Percentiles rank a stretch among this genome's conserved stretches.
phyloP scores from a whole-genome alignment of 2,329 filamentous ascomycete genomes.

The Nannizziopsis arthrosporioides region DNA sequence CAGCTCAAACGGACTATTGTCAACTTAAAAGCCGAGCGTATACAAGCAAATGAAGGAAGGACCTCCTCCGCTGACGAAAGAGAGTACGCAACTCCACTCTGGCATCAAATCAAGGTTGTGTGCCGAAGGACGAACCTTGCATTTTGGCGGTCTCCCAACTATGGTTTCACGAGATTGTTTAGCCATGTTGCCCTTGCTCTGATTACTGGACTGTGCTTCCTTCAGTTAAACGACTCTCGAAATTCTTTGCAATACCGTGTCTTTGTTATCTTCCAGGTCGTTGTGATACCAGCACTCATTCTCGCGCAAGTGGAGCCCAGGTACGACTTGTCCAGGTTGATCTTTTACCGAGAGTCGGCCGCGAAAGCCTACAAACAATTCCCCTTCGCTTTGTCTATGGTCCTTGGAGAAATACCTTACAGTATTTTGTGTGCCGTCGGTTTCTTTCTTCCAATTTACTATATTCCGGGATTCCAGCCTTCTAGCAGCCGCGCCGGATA shows the following conservation, averaged over 20 bases:
- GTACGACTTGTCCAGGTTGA: conserved; percentile 65
- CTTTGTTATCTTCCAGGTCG: conserved; percentile 80
- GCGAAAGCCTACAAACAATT: conserved; percentile 77
- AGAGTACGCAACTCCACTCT: conserved; percentile 71
- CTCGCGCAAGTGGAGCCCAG: conserved; percentile 75
- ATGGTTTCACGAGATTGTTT: conserved; percentile 77
- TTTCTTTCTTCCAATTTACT: conserved; percentile 79
- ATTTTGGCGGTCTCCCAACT: conserved; percentile 80
- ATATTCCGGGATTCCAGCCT: conserved; percentile 61
- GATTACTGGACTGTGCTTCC: conserved; percentile 66
- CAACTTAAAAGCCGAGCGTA: conserved; percentile 49
- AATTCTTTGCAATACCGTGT: conserved; percentile 71
- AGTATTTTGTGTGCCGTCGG: conserved; percentile 63
- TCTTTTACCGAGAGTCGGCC: conserved; percentile 76
- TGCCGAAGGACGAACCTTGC: conserved; percentile 60
- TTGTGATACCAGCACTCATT: conserved; percentile 71
- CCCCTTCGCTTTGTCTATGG: conserved; percentile 64
- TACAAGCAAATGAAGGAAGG: conserved; percentile 32
- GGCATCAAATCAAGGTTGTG: conserved; percentile 68
- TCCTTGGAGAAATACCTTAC: conserved; percentile 78
- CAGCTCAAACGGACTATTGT: conserved; percentile 52
- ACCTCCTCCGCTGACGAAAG: conserved; percentile 42
- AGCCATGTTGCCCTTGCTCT: conserved; percentile 70
- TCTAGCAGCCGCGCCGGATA: conserved; percentile 60
- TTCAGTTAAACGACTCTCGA: conserved; percentile 64